Conservation (phyloP, 129 eudicot genomes). For the Gnaphalium uliginosum region DNA sequence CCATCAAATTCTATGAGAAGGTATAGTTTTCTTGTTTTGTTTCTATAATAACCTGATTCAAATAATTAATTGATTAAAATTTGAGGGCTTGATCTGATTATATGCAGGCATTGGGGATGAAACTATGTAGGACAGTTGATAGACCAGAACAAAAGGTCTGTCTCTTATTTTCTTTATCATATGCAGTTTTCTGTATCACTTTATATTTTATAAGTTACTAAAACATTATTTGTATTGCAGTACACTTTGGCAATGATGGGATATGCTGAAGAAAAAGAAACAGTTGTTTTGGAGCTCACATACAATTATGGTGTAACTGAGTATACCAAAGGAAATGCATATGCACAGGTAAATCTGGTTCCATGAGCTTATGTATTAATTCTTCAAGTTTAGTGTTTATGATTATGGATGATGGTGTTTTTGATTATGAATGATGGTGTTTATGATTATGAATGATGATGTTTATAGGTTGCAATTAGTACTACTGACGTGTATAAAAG, state of each 20-base stretch:
- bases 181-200: background rate
- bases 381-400: too few relatives aligned
- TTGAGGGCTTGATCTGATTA: constrained; percentile 1
- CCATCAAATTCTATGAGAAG: constrained; percentile 91
- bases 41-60: background rate
- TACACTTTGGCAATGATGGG: constrained; percentile 96
- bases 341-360: constrained; percentile 72
- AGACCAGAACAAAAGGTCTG: constrained; percentile 86
- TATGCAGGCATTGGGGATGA: constrained; percentile 87
- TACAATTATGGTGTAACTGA: constrained; percentile 90
- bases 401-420: constrained; percentile 4
- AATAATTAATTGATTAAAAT: background rate
- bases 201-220: background rate
- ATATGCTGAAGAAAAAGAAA: constrained; percentile 73
- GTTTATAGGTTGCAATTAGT: constrained; percentile 71
- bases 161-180: background rate
- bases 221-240: constrained; percentile 35
- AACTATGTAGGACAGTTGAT: constrained; percentile 60
- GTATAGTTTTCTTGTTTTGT: constrained; percentile 23
- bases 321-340: constrained; percentile 93
- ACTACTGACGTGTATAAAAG: constrained; percentile 90
- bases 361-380: background rate
- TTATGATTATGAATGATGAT: constrained; percentile 12
- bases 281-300: constrained; percentile 81
- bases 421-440: constrained; percentile 12